A percentile compares a stretch with the other conserved stretches of the same genome.
Conservation (phyloP, 2,329 filamentous ascomycete genomes). For the Cordyceps cateniannulata region DNA sequence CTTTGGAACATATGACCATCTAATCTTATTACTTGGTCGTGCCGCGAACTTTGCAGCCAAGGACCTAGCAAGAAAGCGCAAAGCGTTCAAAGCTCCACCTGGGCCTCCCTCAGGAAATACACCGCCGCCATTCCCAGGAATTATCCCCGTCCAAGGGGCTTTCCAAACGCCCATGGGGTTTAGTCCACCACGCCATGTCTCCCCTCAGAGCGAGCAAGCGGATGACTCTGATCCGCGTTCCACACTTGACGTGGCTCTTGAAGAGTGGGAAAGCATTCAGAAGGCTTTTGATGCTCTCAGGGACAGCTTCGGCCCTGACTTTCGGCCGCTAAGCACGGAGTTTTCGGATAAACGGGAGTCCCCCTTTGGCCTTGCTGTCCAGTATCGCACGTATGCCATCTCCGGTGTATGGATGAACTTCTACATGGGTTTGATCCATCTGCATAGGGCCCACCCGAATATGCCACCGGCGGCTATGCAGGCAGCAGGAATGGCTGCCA, state of each 20-base stretch:
- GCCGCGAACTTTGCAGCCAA: constrained; percentile 70
- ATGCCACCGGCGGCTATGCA: constrained; percentile 91
- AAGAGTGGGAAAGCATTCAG: constrained; percentile 73
- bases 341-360: constrained; percentile 53
- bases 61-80: constrained; percentile 73
- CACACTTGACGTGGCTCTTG: constrained; percentile 61
- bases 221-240: constrained; percentile 55
- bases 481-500: constrained; percentile 71
- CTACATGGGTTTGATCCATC: constrained; percentile 75
- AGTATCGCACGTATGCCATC: constrained; percentile 83
- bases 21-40: constrained; percentile 74
- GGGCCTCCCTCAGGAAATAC: constrained; percentile 23
- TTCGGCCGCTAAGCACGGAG: constrained; percentile 67
- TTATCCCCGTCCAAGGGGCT: constrained; percentile 46
- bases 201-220: constrained; percentile 35
- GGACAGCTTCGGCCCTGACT: constrained; percentile 63
- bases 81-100: constrained; percentile 34
- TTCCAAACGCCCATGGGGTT: constrained; percentile 49
- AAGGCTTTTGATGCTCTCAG: constrained; percentile 63
- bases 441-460: constrained; percentile 74
- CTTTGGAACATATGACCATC: constrained; percentile 83
- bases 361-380: constrained; percentile 75
- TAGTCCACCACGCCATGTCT: constrained; percentile 40
- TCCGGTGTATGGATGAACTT: constrained; percentile 83
- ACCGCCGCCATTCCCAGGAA: constrained; percentile 44